A percentile compares a stretch with the other conserved stretches of the same genome.
Evolutionary conservation across 352 stramenopile species (phyloP).

Genomic region (Phytopythium oedochilum): DNA sequence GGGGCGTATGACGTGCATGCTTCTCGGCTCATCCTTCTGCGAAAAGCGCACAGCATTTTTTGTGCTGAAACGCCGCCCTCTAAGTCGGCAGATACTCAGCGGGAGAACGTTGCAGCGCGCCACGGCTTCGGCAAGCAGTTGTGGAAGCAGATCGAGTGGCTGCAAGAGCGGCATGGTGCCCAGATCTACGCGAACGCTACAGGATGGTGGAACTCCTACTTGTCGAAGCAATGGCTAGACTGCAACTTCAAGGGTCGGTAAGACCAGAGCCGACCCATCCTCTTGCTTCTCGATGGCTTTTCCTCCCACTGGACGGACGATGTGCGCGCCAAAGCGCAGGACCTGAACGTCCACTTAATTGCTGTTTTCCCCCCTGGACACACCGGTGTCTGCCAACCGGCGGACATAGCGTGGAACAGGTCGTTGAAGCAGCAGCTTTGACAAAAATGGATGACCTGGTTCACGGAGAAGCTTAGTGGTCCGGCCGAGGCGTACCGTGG

Average conservation of each 20-base stretch:
- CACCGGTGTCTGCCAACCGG: neutral
- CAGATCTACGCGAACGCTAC: neutral
- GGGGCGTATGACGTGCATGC: constrained; percentile 18
- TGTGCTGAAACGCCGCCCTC: neutral
- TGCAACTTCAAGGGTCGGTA: neutral
- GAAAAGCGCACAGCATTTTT: constrained; percentile 16
- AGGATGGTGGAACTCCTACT: neutral
- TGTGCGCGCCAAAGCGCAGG: neutral
- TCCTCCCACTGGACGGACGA: neutral
- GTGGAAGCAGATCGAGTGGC: neutral
- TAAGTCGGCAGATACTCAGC: neutral
- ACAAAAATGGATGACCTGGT: neutral
- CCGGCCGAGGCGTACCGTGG: too few species aligned
- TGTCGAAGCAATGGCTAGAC: neutral
- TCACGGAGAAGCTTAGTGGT: neutral
- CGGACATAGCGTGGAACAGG: neutral
- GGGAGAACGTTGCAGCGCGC: neutral
- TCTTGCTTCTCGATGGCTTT: neutral
- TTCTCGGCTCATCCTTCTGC: constrained; percentile 13
- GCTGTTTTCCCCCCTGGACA: neutral
- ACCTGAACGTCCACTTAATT: neutral
- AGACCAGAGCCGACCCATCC: neutral
- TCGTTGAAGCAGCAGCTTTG: neutral
- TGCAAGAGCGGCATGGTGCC: neutral
- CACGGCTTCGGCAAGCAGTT: neutral